Conservation (phyloP, 2,329 filamentous ascomycete genomes). For the Reticulascus tulasneorum region DNA sequence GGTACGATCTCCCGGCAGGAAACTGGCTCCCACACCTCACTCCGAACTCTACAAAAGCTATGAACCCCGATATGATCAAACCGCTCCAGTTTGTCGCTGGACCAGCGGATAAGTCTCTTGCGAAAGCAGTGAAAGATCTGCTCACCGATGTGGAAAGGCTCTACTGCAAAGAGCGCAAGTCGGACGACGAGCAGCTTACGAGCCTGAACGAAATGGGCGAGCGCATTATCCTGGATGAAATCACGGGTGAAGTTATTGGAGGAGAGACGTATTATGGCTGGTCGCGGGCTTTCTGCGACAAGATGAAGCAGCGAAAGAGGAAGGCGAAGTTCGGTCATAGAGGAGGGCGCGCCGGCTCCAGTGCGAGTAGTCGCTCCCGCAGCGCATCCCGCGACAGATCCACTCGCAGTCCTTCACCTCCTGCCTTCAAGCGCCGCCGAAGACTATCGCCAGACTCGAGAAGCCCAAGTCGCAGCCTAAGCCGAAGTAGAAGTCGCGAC, state of each 20-base stretch:
- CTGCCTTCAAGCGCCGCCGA: constrained; percentile 35
- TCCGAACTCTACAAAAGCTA: constrained; percentile 69
- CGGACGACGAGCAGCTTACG: constrained; percentile 41
- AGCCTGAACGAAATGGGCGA: constrained; percentile 77
- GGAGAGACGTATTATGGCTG: constrained; percentile 85
- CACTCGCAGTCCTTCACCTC: constrained; percentile 30
- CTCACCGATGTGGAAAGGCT: constrained; percentile 67
- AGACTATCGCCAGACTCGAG: constrained; percentile 30
- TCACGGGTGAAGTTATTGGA: constrained; percentile 59
- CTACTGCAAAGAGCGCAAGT: constrained; percentile 47
- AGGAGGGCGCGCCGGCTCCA: constrained; percentile 30
- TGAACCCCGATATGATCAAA: constrained; percentile 66
- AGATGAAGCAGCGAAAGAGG: constrained; percentile 62
- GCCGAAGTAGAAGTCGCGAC: constrained; percentile 25
- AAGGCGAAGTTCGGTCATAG: constrained; percentile 21
- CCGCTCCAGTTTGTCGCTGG: constrained; percentile 68
- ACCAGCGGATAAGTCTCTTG: constrained; percentile 62
- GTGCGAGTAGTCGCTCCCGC: constrained; percentile 24
- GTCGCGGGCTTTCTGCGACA: constrained; percentile 75
- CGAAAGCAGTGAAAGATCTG: constrained; percentile 65
- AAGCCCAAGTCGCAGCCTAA: constrained; percentile 21
- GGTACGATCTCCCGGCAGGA: constrained; percentile 78
- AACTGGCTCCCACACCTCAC: constrained; percentile 77
- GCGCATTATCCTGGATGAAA: constrained; percentile 58
- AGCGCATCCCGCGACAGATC: constrained; percentile 19